phyloP scores from a whole-genome alignment of 2,329 filamentous ascomycete genomes.

The Ilyonectria mors-panacis region DNA sequence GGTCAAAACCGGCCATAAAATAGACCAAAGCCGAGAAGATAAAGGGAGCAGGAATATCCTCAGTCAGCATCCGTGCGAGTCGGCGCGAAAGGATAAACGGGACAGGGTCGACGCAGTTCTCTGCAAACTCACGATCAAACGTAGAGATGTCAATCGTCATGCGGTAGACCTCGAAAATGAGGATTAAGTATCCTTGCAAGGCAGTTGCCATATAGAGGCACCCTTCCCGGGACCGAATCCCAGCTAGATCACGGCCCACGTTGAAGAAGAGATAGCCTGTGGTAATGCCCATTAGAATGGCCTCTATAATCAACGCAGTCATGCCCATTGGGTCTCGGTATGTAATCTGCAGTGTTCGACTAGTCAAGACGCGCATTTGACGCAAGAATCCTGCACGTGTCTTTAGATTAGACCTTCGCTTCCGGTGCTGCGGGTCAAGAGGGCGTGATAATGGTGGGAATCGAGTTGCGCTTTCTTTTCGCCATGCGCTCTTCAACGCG shows the following conservation, averaged over 20 bases:
- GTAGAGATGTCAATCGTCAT: constrained; percentile 81
- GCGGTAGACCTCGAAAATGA: constrained; percentile 83
- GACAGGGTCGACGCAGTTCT: constrained; percentile 78
- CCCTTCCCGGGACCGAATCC: constrained; percentile 81
- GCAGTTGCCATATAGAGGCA: constrained; percentile 80
- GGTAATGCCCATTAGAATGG: constrained; percentile 78
- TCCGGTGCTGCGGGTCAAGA: constrained; percentile 18
- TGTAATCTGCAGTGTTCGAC: constrained; percentile 79
- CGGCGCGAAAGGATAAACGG: constrained; percentile 80
- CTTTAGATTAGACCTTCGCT: constrained; percentile 43
- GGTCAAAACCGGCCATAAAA: constrained; percentile 83
- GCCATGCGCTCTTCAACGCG: constrained; percentile 74
- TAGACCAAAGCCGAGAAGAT: constrained; percentile 81
- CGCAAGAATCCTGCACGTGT: constrained; percentile 71
- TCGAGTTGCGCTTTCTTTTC: constrained; percentile 51
- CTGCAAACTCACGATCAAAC: constrained; percentile 82
- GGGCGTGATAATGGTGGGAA: constrained; percentile 40
- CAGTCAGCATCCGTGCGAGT: constrained; percentile 76
- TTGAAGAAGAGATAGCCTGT: constrained; percentile 81
- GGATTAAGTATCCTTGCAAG: constrained; percentile 82
- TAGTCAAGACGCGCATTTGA: constrained; percentile 76
- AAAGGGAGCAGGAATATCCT: constrained; percentile 81
- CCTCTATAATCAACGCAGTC: constrained; percentile 78
- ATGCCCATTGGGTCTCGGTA: constrained; percentile 85
- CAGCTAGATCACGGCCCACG: constrained; percentile 75